Evolutionary conservation across 345 rosid genomes (phyloP).

Genomic region (Populus davidiana): DNA sequence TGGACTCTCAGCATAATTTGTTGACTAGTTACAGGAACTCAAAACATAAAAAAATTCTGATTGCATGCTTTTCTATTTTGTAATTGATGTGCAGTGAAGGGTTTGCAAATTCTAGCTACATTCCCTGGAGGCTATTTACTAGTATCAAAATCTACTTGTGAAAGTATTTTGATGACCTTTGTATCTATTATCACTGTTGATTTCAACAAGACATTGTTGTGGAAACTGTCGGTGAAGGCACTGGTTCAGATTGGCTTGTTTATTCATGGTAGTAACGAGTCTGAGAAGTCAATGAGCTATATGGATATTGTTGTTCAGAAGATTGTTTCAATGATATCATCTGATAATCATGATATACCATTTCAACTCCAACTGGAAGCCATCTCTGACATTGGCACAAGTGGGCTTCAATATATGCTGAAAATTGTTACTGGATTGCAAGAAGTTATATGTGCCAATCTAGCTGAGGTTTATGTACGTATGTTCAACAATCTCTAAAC

Average conservation of each 20-base stretch:
- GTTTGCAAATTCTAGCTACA: slow-evolving; percentile 68
- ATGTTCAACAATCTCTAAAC: slow-evolving; percentile 10
- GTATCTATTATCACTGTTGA: slow-evolving; percentile 48
- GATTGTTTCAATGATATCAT: slow-evolving; percentile 44
- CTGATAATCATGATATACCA: slow-evolving; percentile 48
- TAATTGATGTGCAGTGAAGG: slow-evolving; percentile 64
- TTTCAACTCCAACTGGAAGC: slow-evolving; percentile 58
- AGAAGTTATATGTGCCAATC: slow-evolving; percentile 52
- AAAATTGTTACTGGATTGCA: slow-evolving; percentile 59
- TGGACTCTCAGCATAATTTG: neutral
- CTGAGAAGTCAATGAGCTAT: slow-evolving; percentile 55
- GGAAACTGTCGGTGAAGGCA: slow-evolving; percentile 74
- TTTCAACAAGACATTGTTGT: slow-evolving; percentile 38
- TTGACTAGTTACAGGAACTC: neutral
- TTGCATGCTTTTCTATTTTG: slow-evolving; percentile 7
- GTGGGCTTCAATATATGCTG: slow-evolving; percentile 52
- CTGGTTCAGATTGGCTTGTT: slow-evolving; percentile 65
- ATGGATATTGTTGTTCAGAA: slow-evolving; percentile 55
- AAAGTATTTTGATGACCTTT: slow-evolving; percentile 54
- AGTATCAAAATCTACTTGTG: slow-evolving; percentile 53
- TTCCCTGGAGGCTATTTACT: slow-evolving; percentile 49
- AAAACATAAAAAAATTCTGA: neutral
- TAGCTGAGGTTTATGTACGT: slow-evolving; percentile 66
- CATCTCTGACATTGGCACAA: slow-evolving; percentile 54
- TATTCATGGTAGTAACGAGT: slow-evolving; percentile 46